Conservation (phyloP, 1,284 basidiomycete species). For the Cryptococcus sp. region DNA sequence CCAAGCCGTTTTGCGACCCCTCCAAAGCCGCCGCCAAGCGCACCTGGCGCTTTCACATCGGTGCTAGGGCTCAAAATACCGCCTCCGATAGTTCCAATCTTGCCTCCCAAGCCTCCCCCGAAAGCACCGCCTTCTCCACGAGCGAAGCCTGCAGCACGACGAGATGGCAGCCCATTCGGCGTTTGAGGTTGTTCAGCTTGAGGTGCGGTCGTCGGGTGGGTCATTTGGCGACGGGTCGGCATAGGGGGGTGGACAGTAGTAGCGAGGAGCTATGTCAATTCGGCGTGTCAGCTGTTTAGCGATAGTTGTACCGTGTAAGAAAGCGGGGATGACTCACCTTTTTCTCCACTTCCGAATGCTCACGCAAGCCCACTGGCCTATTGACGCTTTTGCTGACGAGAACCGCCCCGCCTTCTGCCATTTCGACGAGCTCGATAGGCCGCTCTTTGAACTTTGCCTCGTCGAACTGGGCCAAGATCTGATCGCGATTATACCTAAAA, state of each 20-base stretch:
- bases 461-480: slow-evolving; percentile 78
- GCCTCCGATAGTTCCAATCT: slow-evolving; percentile 37
- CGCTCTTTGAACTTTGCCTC: slow-evolving; percentile 71
- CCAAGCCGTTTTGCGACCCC: slow-evolving; percentile 38
- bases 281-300: not conserved
- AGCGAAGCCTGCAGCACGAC: slow-evolving; percentile 19
- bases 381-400: slow-evolving; percentile 72
- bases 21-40: slow-evolving; percentile 47
- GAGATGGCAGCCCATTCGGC: slow-evolving; percentile 23
- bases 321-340: slow-evolving; percentile 62
- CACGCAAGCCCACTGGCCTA: slow-evolving; percentile 74
- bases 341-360: slow-evolving; percentile 79
- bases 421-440: slow-evolving; percentile 68
- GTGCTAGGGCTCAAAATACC: slow-evolving; percentile 23
- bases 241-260: slow-evolving; percentile 41
- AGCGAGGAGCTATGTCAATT: slow-evolving; percentile 32
- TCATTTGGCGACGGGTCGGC: slow-evolving; percentile 29
- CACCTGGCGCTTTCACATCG: slow-evolving; percentile 34
- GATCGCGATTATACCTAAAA: slow-evolving; percentile 82
- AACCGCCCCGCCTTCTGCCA: slow-evolving; percentile 72
- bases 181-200: slow-evolving; percentile 13
- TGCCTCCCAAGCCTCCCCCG: slow-evolving; percentile 36
- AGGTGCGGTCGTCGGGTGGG: slow-evolving; percentile 13
- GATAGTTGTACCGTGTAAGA: not conserved
- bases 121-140: slow-evolving; percentile 32